Evolutionary conservation across 164 flowering plant species (phyloP).

Genomic region (Buxus sempervirens): DNA sequence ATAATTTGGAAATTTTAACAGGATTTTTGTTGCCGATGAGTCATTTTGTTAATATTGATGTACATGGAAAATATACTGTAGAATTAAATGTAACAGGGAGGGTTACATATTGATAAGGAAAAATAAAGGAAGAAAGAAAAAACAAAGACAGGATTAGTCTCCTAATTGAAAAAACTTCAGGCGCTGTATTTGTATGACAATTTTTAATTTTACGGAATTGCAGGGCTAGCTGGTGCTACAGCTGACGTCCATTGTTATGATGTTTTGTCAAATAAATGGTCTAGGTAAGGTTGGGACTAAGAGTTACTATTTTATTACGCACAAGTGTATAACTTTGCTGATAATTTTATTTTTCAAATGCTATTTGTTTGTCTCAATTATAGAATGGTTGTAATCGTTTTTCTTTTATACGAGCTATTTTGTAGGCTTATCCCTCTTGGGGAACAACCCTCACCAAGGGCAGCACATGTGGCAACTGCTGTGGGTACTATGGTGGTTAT

Average conservation of each 20-base stretch:
- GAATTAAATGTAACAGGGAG: too few relatives aligned
- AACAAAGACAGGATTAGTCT: neutral
- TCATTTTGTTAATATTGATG: too few relatives aligned
- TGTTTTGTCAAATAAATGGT: slow-evolving; percentile 94
- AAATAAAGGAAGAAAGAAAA: too few relatives aligned
- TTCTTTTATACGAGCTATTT: slow-evolving; percentile 9
- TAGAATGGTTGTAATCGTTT: neutral
- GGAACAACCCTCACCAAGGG: slow-evolving; percentile 98
- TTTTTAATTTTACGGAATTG: slow-evolving; percentile 20
- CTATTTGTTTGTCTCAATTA: neutral
- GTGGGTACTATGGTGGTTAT: slow-evolving; percentile 99
- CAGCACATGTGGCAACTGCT: slow-evolving; percentile 99
- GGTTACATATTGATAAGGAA: too few relatives aligned
- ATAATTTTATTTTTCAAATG: too few relatives aligned
- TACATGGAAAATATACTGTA: too few relatives aligned
- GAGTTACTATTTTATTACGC: neutral
- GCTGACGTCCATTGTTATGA: slow-evolving; percentile 98
- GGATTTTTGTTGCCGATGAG: too few relatives aligned
- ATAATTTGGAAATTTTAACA: too few relatives aligned
- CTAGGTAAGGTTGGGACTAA: slow-evolving; percentile 49
- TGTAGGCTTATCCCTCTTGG: slow-evolving; percentile 87
- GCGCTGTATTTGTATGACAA: neutral
- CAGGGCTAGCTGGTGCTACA: slow-evolving; percentile 98
- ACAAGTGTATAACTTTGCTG: neutral
- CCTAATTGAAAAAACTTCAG: neutral